These are phyloP conservation scores for Arthrobotrys musiformis DNA, from an alignment of 2,329 filamentous ascomycete species.

Conservation along the genomic window DNA sequence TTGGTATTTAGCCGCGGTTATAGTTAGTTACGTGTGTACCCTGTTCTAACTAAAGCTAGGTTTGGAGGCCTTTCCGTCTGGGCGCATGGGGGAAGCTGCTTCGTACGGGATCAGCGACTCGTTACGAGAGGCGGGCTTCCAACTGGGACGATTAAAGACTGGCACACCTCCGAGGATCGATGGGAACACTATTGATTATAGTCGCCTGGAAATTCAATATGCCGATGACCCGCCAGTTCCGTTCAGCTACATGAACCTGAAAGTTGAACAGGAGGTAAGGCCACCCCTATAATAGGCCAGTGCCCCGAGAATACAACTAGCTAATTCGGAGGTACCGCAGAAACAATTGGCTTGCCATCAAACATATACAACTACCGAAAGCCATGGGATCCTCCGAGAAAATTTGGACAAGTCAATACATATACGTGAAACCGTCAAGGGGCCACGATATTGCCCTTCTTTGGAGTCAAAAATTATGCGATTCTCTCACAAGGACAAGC, in stretches of 20 bases:
- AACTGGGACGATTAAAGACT: conserved; percentile 90
- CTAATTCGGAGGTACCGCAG: conserved; percentile 15
- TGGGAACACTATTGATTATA: conserved; percentile 82
- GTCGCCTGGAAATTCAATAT: conserved; percentile 74
- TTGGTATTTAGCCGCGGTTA: conserved; percentile 62
- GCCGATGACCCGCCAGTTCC: conserved; percentile 88
- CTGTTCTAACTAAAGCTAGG: conserved; percentile 64
- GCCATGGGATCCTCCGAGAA: conserved; percentile 83
- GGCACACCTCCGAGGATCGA: conserved; percentile 91
- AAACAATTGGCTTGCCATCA: conserved; percentile 85
- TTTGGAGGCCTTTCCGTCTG: conserved; percentile 82
- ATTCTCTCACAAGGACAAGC: conserved; percentile 80
- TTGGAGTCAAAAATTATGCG: conserved; percentile 92
- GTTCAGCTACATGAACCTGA: conserved; percentile 88
- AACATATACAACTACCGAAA: conserved; percentile 84
- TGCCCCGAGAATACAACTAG: not conserved
- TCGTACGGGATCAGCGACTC: conserved; percentile 94
- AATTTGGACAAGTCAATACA: conserved; percentile 98
- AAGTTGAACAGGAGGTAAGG: conserved; percentile 74
- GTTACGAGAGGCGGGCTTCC: conserved; percentile 85
- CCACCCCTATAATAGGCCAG: not conserved
- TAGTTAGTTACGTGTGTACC: not conserved
- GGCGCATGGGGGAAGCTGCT: conserved; percentile 91
- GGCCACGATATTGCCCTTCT: conserved; percentile 93
- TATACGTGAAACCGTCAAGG: conserved; percentile 93